Evolutionary conservation across 305 asterid species (phyloP).

Genomic region (Solanum hybrid): DNA sequence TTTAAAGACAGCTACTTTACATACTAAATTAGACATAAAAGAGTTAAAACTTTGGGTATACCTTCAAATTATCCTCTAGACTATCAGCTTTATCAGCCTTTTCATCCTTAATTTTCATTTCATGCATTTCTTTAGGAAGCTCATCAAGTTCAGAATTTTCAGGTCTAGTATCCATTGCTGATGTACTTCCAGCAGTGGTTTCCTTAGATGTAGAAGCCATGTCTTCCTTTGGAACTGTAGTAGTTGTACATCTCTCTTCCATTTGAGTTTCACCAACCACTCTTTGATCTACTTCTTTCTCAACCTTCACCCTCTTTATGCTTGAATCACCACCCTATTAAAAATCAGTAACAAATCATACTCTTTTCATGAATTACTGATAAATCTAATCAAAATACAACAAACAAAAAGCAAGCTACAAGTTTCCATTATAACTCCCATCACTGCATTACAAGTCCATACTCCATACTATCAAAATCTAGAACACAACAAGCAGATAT

Average conservation of each 20-base stretch:
- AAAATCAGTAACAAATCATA: not conserved
- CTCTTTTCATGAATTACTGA: not conserved
- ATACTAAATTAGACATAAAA: not conserved
- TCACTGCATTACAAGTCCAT: not conserved
- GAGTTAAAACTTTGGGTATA: constrained; percentile 4
- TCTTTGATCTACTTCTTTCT: constrained; percentile 38
- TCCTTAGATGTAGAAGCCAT: constrained; percentile 32
- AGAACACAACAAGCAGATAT: not conserved
- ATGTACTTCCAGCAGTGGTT: constrained; percentile 28
- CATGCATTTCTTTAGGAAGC: constrained; percentile 74
- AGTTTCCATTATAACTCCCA: not conserved
- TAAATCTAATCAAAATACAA: not conserved
- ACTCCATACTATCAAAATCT: not conserved
- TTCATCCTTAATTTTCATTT: constrained; percentile 71
- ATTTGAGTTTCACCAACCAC: constrained; percentile 27
- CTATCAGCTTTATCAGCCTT: constrained; percentile 33
- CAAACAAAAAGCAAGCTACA: not conserved
- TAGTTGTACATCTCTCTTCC: constrained; percentile 24
- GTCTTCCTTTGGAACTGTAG: constrained; percentile 20
- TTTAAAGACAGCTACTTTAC: not conserved
- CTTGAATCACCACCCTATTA: constrained; percentile 59
- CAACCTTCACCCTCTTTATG: constrained; percentile 70
- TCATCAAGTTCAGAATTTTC: constrained; percentile 39
- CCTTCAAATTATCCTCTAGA: constrained; percentile 47
- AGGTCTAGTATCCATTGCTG: constrained; percentile 21